Evolutionary conservation across 1,284 basidiomycete genomes (phyloP).

Genomic region (Tilletia indica): DNA sequence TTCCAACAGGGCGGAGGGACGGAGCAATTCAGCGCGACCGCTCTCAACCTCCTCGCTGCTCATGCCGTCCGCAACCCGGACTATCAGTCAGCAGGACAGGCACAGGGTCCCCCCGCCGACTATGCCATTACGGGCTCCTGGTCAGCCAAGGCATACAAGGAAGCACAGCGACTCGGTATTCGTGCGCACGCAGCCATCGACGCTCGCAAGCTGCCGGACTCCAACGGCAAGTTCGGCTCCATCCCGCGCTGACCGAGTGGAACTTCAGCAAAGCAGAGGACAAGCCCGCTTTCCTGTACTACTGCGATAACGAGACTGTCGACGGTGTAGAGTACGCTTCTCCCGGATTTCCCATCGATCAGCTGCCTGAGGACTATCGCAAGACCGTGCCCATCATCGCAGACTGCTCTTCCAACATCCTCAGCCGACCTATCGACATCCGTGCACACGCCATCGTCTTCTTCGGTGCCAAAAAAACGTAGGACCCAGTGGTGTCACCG

Average conservation of each 20-base stretch:
- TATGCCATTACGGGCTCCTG: constrained; percentile 52
- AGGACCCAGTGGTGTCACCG: constrained; percentile 87
- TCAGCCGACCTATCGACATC: constrained; percentile 78
- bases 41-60: constrained; percentile 50
- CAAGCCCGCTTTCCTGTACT: constrained; percentile 86
- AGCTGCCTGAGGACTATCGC: constrained; percentile 63
- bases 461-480: constrained; percentile 99
- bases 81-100: constrained; percentile 27
- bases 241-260: constrained; percentile 73
- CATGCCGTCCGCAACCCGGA: constrained; percentile 47
- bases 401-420: constrained; percentile 95
- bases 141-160: constrained; percentile 51
- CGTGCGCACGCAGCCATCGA: constrained; percentile 44
- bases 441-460: constrained; percentile 89
- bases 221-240: constrained; percentile 65
- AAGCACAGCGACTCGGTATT: constrained; percentile 43
- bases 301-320: constrained; percentile 99
- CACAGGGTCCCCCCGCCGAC: constrained; percentile 47
- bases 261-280: constrained; percentile 65
- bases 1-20: constrained; percentile 54
- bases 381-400: constrained; percentile 75
- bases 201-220: constrained; percentile 34
- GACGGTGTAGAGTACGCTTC: constrained; percentile 87
- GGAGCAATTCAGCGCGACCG: constrained; percentile 52
- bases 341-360: constrained; percentile 80